Conservation (phyloP, 2,329 filamentous ascomycete genomes). For the Aureobasidium zeae region DNA sequence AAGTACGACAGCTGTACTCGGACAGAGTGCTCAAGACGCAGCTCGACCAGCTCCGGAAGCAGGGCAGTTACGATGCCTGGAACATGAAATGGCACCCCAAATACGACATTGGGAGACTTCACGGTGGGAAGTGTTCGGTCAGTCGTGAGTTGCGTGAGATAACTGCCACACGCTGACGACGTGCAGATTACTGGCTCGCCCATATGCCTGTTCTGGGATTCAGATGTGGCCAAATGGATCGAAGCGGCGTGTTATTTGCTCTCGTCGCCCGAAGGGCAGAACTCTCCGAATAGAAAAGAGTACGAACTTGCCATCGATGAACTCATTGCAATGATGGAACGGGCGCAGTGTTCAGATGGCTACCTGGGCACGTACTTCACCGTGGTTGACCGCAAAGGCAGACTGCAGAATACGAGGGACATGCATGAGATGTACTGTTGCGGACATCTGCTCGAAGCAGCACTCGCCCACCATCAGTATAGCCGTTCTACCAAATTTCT, state of each 20-base stretch:
- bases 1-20: too few species aligned
- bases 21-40: constrained; percentile 38
- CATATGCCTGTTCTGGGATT: constrained; percentile 48
- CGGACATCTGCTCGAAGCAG: constrained; percentile 54
- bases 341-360: constrained; percentile 50
- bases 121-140: too few species aligned
- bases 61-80: constrained; percentile 47
- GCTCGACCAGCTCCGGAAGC: constrained; percentile 44
- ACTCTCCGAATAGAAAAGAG: constrained; percentile 38
- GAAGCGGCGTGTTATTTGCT: constrained; percentile 53
- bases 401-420: constrained; percentile 52
- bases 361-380: constrained; percentile 57
- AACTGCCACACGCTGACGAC: too few species aligned
- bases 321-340: constrained; percentile 48
- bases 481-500: constrained; percentile 46
- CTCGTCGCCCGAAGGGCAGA: constrained; percentile 28
- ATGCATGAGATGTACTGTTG: constrained; percentile 56
- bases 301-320: constrained; percentile 46
- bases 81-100: constrained; percentile 47
- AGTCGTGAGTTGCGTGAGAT: too few species aligned
- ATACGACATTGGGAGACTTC: too few species aligned
- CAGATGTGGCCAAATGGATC: constrained; percentile 51
- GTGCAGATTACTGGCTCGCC: too few species aligned
- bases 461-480: constrained; percentile 46
- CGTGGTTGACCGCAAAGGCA: constrained; percentile 46